Percentiles rank a stretch among this genome's conserved stretches.
Evolutionary conservation across 805 yeast species (phyloP).

Genomic region (Candida bentonensis): DNA sequence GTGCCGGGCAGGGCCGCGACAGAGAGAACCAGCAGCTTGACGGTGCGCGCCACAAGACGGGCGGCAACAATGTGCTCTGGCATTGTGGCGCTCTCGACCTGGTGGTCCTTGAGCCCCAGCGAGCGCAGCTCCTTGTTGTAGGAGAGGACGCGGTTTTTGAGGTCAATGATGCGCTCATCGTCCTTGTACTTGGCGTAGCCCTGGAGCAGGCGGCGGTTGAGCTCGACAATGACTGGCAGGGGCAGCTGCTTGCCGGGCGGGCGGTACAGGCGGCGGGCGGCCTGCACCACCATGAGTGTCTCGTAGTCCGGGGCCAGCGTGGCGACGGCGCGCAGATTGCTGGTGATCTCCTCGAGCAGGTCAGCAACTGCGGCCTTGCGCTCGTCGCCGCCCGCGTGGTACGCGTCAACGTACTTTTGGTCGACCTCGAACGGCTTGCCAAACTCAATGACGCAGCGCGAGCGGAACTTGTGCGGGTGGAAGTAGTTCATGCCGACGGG

Average conservation of each 20-base stretch:
- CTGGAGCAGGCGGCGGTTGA: conserved; percentile 72
- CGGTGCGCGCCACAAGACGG: conserved; percentile 34
- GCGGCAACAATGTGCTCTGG: conserved; percentile 36
- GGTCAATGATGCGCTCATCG: conserved; percentile 47
- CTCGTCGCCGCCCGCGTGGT: conserved; percentile 44
- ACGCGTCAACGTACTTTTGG: conserved; percentile 46
- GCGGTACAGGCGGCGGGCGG: conserved; percentile 79
- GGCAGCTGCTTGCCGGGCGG: conserved; percentile 62
- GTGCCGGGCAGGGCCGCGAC: conserved; percentile 78
- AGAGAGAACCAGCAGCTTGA: conserved; percentile 41
- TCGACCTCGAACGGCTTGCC: conserved; percentile 73
- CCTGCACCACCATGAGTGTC: conserved; percentile 77
- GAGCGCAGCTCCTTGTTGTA: conserved; percentile 56
- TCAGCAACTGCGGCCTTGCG: conserved; percentile 63
- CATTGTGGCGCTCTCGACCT: conserved; percentile 44
- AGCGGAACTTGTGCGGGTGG: conserved; percentile 89
- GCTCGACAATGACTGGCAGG: conserved; percentile 71
- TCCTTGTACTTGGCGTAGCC: conserved; percentile 68
- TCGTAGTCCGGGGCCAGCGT: conserved; percentile 83
- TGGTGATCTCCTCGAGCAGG: conserved; percentile 53
- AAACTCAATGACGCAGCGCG: conserved; percentile 89
- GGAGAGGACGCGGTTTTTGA: conserved; percentile 48
- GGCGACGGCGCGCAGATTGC: conserved; percentile 70
- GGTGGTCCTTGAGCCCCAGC: conserved; percentile 58
- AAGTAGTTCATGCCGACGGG: conserved; percentile 98